These are phyloP conservation scores for Conringia planisiliqua DNA, from an alignment of 345 rosid genomes.

Conservation along the genomic window DNA sequence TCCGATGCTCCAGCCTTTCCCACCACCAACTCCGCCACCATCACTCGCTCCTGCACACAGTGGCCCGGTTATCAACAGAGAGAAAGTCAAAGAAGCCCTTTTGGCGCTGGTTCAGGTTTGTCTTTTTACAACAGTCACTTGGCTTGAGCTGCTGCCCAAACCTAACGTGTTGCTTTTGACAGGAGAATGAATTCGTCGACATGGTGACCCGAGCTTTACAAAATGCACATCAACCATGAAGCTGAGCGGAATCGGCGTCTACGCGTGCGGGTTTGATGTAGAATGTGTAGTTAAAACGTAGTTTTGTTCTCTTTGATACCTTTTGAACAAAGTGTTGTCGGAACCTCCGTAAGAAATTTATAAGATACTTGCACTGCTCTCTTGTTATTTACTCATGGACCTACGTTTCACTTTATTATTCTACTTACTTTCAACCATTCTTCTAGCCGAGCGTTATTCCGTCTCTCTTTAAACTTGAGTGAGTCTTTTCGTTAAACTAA, in stretches of 20 bases:
- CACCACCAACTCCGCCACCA: slow-evolving; percentile 87
- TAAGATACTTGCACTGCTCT: slow-evolving; percentile 2
- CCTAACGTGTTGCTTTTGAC: slow-evolving; percentile 5
- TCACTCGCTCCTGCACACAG: slow-evolving; percentile 66
- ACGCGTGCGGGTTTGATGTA: slow-evolving; percentile 6
- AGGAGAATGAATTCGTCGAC: slow-evolving; percentile 82
- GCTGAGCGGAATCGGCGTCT: neutral
- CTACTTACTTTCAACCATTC: neutral
- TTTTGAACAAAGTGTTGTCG: slow-evolving; percentile 28
- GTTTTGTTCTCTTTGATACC: slow-evolving; percentile 7
- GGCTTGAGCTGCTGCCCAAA: neutral
- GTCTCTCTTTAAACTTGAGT: neutral
- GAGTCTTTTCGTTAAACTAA: neutral
- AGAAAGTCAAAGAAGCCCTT: slow-evolving; percentile 77
- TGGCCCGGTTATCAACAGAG: slow-evolving; percentile 58
- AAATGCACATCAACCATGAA: slow-evolving; percentile 62
- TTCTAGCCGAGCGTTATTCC: neutral
- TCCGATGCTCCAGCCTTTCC: slow-evolving; percentile 91
- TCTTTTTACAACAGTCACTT: slow-evolving; percentile 14
- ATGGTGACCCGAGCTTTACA: slow-evolving; percentile 66
- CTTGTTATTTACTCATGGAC: neutral
- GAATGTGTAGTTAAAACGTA: slow-evolving; percentile 27
- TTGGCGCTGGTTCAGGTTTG: slow-evolving; percentile 73
- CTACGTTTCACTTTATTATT: neutral
- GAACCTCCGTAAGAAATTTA: slow-evolving; percentile 7